Conservation (phyloP, 192 early-diverging fungal genomes). For the Geranomyces michiganensis region DNA sequence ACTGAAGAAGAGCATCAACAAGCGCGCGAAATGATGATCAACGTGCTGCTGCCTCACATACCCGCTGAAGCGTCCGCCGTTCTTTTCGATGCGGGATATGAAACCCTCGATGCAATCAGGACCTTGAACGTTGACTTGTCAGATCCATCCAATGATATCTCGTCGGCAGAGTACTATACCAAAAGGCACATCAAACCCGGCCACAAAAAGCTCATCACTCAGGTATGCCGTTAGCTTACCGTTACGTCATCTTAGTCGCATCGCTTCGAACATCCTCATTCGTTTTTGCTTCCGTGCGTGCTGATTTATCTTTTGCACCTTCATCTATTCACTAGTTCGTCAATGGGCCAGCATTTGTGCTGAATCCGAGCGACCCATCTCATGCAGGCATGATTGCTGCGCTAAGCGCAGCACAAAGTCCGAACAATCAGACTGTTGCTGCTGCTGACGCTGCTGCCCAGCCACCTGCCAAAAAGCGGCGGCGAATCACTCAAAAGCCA, state of each 20-base stretch:
- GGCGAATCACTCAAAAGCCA: neutral
- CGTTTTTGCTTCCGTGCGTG: too few species aligned
- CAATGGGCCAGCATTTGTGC: constrained; percentile 15
- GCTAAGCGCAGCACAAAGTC: constrained; percentile 3
- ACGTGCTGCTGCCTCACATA: constrained; percentile 19
- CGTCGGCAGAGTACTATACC: constrained; percentile 27
- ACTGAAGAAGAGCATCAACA: constrained; percentile 5
- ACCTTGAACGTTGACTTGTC: constrained; percentile 27
- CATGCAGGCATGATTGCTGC: constrained; percentile 20
- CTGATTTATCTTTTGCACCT: neutral
- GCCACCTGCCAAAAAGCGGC: constrained; percentile 1
- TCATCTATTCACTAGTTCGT: constrained; percentile 19
- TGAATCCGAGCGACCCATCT: constrained; percentile 26
- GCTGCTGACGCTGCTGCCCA: too few species aligned
- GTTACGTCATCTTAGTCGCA: too few species aligned
- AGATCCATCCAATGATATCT: constrained; percentile 27
- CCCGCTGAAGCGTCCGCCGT: constrained; percentile 24
- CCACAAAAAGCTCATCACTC: constrained; percentile 32
- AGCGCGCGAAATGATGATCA: constrained; percentile 25
- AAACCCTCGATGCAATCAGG: constrained; percentile 31
- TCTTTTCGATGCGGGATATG: constrained; percentile 36
- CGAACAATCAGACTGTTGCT: neutral
- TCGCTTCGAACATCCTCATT: too few species aligned
- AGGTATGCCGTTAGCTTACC: neutral
- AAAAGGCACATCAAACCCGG: constrained; percentile 32